Evolutionary conservation across 148 eudicot genomes (phyloP).

Genomic region (Bassia scoparia): DNA sequence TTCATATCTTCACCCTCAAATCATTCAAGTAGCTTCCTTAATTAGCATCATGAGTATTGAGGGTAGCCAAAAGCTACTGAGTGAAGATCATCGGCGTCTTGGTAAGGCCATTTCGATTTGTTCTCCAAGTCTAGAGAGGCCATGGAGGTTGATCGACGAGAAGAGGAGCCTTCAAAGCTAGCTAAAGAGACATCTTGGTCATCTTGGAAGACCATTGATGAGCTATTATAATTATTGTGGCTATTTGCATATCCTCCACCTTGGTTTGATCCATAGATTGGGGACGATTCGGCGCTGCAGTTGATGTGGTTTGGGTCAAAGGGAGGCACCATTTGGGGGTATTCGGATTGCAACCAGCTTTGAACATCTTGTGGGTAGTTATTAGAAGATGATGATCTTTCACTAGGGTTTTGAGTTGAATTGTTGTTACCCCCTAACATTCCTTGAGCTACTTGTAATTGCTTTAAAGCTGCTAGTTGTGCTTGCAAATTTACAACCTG

Average conservation of each 20-base stretch:
- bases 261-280: conserved; percentile 30
- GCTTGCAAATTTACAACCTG: conserved; percentile 78
- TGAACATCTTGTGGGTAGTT: conserved; percentile 54
- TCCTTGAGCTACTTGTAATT: conserved; percentile 50
- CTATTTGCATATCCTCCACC: conserved; percentile 29
- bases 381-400: conserved; percentile 29
- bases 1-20: neutral
- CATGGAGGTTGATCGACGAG: conserved; percentile 38
- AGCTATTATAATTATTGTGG: conserved; percentile 28
- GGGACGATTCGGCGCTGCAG: conserved; percentile 34
- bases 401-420: conserved; percentile 43
- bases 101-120: conserved; percentile 43
- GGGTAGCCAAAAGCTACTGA: conserved; percentile 65
- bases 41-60: conserved; percentile 37
- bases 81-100: conserved; percentile 65
- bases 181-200: conserved; percentile 47
- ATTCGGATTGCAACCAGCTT: conserved; percentile 64
- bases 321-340: conserved; percentile 48
- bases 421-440: conserved; percentile 17
- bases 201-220: conserved; percentile 23
- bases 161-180: conserved; percentile 52
- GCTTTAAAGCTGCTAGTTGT: conserved; percentile 56
- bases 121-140: conserved; percentile 45
- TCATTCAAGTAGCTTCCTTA: conserved; percentile 7
- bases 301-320: conserved; percentile 34